phyloP scores from a whole-genome alignment of 148 eudicot species.

The Persicaria tinctoria region DNA sequence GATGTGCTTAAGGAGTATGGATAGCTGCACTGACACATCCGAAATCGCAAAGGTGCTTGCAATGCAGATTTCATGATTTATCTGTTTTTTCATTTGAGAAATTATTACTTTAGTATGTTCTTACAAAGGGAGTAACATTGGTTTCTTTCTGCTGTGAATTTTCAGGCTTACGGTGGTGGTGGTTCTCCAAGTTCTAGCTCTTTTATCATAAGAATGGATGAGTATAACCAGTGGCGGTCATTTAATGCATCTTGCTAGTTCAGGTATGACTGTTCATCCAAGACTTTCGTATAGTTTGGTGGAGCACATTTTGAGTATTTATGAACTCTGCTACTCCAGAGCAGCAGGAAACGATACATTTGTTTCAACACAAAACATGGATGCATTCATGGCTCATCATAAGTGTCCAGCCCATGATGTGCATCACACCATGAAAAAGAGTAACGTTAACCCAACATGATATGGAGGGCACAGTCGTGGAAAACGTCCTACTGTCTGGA shows the following conservation, averaged over 20 bases:
- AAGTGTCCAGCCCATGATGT: not conserved
- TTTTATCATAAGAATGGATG: constrained; percentile 90
- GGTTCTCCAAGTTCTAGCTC: constrained; percentile 77
- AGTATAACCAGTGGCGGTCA: constrained; percentile 75
- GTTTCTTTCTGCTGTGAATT: not conserved
- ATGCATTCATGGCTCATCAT: too few relatives aligned
- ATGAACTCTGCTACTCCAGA: too few relatives aligned
- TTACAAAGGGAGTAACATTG: not conserved
- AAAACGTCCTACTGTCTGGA: too few relatives aligned
- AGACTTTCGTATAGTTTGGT: too few relatives aligned
- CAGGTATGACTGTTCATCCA: not conserved
- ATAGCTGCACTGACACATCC: constrained; percentile 64
- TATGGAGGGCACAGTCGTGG: too few relatives aligned
- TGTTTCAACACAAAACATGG: too few relatives aligned
- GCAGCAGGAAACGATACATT: too few relatives aligned
- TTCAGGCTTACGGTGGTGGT: constrained; percentile 95
- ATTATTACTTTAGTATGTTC: constrained; percentile 7
- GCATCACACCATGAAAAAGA: not conserved
- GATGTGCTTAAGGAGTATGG: constrained; percentile 81
- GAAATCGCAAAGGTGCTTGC: constrained; percentile 77
- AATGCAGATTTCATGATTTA: not conserved
- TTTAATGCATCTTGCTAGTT: not conserved
- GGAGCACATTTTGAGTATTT: too few relatives aligned
- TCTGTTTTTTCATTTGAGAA: not conserved
- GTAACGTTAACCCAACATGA: too few relatives aligned